Percentiles rank a stretch among this genome's conserved stretches.
Evolutionary conservation across 352 stramenopile species (phyloP).

Genomic region (Globisporangium acanthophoron): DNA sequence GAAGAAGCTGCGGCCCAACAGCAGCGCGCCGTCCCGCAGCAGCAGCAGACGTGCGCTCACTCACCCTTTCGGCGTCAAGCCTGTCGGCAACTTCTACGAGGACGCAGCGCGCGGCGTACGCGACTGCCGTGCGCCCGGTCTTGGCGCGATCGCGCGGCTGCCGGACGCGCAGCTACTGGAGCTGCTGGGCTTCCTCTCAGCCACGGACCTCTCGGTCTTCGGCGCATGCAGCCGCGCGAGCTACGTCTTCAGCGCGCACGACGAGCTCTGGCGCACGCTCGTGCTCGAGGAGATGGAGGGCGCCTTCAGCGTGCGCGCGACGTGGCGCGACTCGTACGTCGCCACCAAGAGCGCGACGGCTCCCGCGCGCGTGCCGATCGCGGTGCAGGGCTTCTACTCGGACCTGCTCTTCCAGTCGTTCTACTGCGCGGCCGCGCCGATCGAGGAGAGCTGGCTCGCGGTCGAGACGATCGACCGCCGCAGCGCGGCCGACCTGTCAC

Average conservation of each 20-base stretch:
- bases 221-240: conserved; percentile 42
- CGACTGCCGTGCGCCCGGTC: conserved; percentile 50
- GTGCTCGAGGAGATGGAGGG: conserved; percentile 74
- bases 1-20: conserved; percentile 7
- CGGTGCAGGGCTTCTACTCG: conserved; percentile 75
- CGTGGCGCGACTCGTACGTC: conserved; percentile 73
- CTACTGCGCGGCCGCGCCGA: conserved; percentile 63
- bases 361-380: conserved; percentile 22
- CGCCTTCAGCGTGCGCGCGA: conserved; percentile 40
- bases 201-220: conserved; percentile 40
- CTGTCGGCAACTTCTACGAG: conserved; percentile 76
- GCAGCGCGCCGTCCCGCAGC: not conserved
- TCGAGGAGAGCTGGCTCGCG: conserved; percentile 55
- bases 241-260: conserved; percentile 70
- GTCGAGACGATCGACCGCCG: conserved; percentile 72
- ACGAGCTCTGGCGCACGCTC: conserved; percentile 80
- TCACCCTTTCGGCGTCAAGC: conserved; percentile 81
- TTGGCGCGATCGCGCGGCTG: conserved; percentile 48
- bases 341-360: conserved; percentile 29
- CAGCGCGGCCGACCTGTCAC: conserved; percentile 38
- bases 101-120: conserved; percentile 51
- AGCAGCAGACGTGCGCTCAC: conserved; percentile 14
- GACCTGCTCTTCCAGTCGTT: conserved; percentile 86
- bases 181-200: conserved; percentile 55
- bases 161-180: conserved; percentile 61